Evolutionary conservation across 2,329 filamentous ascomycete genomes (phyloP), one percentile per base, ranked within the genome.

Genomic region (Colletotrichum sp.): DNA sequence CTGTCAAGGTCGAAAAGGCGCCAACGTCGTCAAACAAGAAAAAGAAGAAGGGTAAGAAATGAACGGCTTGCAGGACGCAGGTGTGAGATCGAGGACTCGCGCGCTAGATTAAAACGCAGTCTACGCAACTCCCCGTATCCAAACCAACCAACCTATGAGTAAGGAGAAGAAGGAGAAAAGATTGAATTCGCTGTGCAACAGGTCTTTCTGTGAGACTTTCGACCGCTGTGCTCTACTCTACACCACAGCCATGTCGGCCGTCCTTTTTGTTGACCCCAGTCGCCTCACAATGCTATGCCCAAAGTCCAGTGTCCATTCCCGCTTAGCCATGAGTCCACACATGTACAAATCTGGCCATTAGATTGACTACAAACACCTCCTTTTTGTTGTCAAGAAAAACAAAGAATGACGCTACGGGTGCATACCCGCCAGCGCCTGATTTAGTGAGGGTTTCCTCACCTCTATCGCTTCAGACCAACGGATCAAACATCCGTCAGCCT

Each of bases 1-100:
- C 86, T 8, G 90, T 93, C 74, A 93, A 91, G 83, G 91, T 93
- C 52, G 91, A 93, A 82, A 93, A 91, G 84, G 88, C 91, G 19
- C 82, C 85, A 5, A 77, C 82, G 19, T 80, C 75, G 30, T 79
- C 78, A 74, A 87, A 88, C 71, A 89, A 87, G 79, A 89, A 88
- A 83, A 90, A 89, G 84, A 89, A 88, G 82, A 87, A 87, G 84
- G 84, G 87, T 68, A 91, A 90, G 86, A 91, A 90, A 84, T 91
- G 84, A 78, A 15, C 15, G 44, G 44, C n/a, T 48, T 5, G n/a
- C n/a, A 52, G 13, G 34, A 30, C 28, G 59, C 44, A 52, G 44
- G 25, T 8, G 28, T 64, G 67, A 48, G 3, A 22, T 59, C 2
- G 8, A 5, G 27, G 11, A 25, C 25, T 25, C 55, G n/a, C 59